Evolutionary conservation across 2,329 filamentous ascomycete genomes (phyloP), one percentile per base, ranked within the genome.

Genomic region (Ceratocystis smalleyi): DNA sequence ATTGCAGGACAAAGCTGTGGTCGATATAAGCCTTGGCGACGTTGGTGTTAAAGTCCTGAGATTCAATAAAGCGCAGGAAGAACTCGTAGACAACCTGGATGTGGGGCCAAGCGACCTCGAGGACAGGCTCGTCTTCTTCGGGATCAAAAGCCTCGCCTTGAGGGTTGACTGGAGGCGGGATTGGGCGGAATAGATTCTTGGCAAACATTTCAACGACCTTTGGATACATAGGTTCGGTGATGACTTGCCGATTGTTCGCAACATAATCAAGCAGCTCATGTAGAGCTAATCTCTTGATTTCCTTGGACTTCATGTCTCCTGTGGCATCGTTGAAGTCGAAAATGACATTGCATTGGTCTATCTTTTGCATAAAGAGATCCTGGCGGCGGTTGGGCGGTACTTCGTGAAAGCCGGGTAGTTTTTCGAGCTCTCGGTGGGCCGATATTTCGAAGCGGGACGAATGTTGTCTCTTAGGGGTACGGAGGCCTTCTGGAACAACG

Each of bases 41-140:
- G 76, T 99, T 99, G 69, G 94, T 99, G 79, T 97, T 99, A 81
- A 99, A 99, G 75, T 99, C 94, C 74, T 96, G 94, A 75, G 94
- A 97, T 75, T 99, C 94, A 70, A 99, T 99, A 76, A 99, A 99
- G 67, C 94, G 84, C 68, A 99, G 80, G 80, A 99, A 99, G 80
- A 99, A 99, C 75, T 99, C 94, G 76, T 99, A 99, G 49, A 99
- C 94, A 65, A 99, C 94, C 76, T 99, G 94, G 67, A 99, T 99
- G 74, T 99, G 94, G 6, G 94, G 94, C 94, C 94, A 99, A 4
- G 94, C 94, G 43, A 99, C 94, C 77, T 99, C 94, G 65, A 99
- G 80, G 43, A 99, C 94, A 0, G 94, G 94, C 74, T 99, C 94
- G 70, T 99, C 94, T 77, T 99, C 94, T 75, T 99, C 94, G 0